Evolutionary conservation across 2,329 filamentous ascomycete genomes (phyloP), one percentile per base, ranked within the genome.

Genomic region (Coleophoma eucalyptorum): DNA sequence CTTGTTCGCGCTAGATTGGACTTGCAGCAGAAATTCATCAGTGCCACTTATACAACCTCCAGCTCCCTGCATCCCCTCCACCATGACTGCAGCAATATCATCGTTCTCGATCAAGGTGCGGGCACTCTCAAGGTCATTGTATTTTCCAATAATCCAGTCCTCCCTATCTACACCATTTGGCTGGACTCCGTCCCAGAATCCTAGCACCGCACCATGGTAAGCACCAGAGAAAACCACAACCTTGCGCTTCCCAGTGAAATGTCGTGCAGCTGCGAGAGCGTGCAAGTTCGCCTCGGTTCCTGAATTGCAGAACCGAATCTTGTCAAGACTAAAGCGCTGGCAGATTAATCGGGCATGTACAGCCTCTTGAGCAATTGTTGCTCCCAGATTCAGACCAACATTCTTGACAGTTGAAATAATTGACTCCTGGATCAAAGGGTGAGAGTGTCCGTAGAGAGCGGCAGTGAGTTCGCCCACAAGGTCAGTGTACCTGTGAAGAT

Each of bases 61-160:
- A 1, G 78, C 73, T 0, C 82, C 83, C 53, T 86, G 81, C 77
- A 89, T 81, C 0, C 76, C 76, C 65, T 89, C 86, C 0, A 89
- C 68, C 2, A 89, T 59, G 18, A 89, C 80, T 0, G 87, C 65
- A 8, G 75, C 49, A 15, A 54, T 43, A 19, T 48, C 37, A 26
- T 54, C 46, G 13, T 49, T 40, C 18, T 52, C 37, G 8, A 54
- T 41, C n/a, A 49, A 37, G 4, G 15, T 18, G 20, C 46, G 51
- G 11, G 52, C 38, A 3, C 49, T 1, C 68, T 40, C 68, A 1
- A 77, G 53, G 50, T 87, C 77, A 52, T 89, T 87, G 62, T 84
- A 89, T 43, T 67, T 70, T 2, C 74, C 82, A 2, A 87, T 63
- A 0, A 87, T 78, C 0, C 80, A 73, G 26, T 76, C 76, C 44